Base-by-base conservation (phyloP, 2,329 filamentous ascomycete genomes). In the Clonostachys rhizophaga region DNA sequence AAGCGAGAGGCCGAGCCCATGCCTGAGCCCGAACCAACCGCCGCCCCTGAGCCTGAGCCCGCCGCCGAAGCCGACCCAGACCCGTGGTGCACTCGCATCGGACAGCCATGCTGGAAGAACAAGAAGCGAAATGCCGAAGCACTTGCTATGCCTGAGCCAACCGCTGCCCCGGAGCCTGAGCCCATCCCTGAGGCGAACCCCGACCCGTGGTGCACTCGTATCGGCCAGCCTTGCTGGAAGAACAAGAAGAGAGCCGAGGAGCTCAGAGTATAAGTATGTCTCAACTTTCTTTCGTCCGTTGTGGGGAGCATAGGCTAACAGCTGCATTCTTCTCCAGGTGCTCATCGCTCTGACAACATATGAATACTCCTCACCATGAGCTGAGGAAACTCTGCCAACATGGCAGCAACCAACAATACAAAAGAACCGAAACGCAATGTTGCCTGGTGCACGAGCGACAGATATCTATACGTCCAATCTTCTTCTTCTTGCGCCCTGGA, bases 71-170 rank as follows among this genome's bases (percentile, higher is more conserved):
- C 43, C 17, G 50, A 53, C 43, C 52, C 55, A 14, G 52, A 58
- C 40, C 57, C 59, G 6, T 63, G 61, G 53, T 74, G 72, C 56
- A 52, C 63, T 51, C 57, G 61, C 36, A 60, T 59, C 33, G 70
- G 71, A 34, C 60, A 67, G 49, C 54, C 60, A n/a, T 75, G 72
- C 64, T 61, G 58, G 56, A 69, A 69, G 13, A 18, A 30, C n/a
- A 20, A 42, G 40, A 42, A 42, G 40, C 16, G 40, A 16, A 20
- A 42, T 3, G 40, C 40, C 16, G 40, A 42, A 2, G 24, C 24
- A 3, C 24, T 30, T 30, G 14, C 40, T 14, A 57, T 68, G 45
- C 57, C 63, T 43, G 52, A 55, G 16, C 57, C 64, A 50, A 52
- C 62, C 39, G 50, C 39, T 12, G 24, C 24, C 9, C 24, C 24